Evolutionary conservation across 305 asterid genomes (phyloP), one percentile per base, ranked within the genome.

Genomic region (Plantago rigida): DNA sequence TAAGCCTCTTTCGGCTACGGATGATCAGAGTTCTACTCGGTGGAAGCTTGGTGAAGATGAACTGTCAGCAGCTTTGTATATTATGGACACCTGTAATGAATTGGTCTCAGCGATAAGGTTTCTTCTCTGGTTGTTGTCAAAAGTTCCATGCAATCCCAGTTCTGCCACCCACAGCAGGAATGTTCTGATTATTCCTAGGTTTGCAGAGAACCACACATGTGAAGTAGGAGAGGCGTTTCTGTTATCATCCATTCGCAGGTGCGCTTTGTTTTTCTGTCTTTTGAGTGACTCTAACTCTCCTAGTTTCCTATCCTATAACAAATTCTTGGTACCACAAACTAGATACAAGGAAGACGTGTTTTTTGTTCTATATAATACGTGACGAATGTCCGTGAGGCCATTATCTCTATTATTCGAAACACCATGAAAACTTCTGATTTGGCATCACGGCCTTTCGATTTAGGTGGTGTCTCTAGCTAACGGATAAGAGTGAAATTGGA

Each of bases 11-110:
- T 73, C 89, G 54, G 69, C 82, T 78, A 77, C 57, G 76, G 96
- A 85, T 78, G 94, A 85, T 69, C 81, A 74, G 66, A 78, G 78
- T 67, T 69, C 86, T 55, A 67, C 63, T 5, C 69, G 70, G 59
- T 93, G 97, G 99, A 89, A 84, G 79, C 88, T 93, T 62, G 90
- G 97, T 60, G 97, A 89, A 77, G 91, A 89, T 68, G 96, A 87
- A 59, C 64, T 93, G 50, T 85, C 90, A 13, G 62, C 79, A 47
- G 79, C 89, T 51, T 77, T 93, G 73, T 93, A 87, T 73, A 70
- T 89, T 75, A 79, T 89, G 92, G 99, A 93, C 78, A 70, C 79
- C 60, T 89, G 93, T 71, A 72, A 79, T 71, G 99, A 93, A 69
- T 82, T 79, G 54, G 83, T 84, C 59, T 78, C 87, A 57, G 95